These are phyloP conservation scores for Tausonia pullulans DNA, from an alignment of 1,284 basidiomycete species.

Conservation along the genomic window DNA sequence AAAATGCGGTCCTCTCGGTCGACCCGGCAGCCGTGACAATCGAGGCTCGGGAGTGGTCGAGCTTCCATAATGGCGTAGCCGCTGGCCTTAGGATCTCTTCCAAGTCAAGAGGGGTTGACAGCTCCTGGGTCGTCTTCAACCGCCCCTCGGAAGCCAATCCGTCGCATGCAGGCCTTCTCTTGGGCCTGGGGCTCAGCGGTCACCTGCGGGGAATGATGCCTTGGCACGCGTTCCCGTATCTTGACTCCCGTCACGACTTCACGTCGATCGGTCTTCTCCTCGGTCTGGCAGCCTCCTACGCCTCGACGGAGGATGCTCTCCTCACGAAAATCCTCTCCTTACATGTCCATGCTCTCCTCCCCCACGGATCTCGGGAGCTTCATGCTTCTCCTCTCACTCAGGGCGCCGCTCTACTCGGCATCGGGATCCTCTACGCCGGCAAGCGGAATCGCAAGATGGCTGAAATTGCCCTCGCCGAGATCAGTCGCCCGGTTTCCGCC, in stretches of 20 bases:
- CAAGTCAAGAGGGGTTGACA: constrained; percentile 64
- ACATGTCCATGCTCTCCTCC: constrained; percentile 83
- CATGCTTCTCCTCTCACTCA: constrained; percentile 85
- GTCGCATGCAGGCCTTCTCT: constrained; percentile 88
- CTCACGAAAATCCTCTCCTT: constrained; percentile 85
- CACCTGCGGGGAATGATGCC: constrained; percentile 78
- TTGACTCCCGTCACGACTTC: constrained; percentile 88
- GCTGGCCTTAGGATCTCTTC: constrained; percentile 74
- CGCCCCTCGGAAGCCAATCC: constrained; percentile 73
- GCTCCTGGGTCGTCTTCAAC: constrained; percentile 89
- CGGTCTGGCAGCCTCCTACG: constrained; percentile 78
- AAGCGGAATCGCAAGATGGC: constrained; percentile 82
- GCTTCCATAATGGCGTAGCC: constrained; percentile 95
- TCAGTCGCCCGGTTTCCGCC: constrained; percentile 62
- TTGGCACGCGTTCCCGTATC: constrained; percentile 70
- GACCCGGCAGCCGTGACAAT: constrained; percentile 46
- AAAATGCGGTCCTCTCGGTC: constrained; percentile 51
- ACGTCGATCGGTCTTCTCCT: constrained; percentile 88
- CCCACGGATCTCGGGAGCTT: constrained; percentile 72
- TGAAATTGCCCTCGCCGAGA: constrained; percentile 75
- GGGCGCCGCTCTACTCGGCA: constrained; percentile 72
- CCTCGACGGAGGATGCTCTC: constrained; percentile 75
- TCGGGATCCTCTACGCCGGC: constrained; percentile 83
- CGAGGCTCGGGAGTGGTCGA: constrained; percentile 78
- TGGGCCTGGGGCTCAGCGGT: constrained; percentile 82